A percentile compares a stretch with the other conserved stretches of the same genome.
phyloP scores from a whole-genome alignment of 2,329 filamentous ascomycete genomes.

The Neonectria coccinea region DNA sequence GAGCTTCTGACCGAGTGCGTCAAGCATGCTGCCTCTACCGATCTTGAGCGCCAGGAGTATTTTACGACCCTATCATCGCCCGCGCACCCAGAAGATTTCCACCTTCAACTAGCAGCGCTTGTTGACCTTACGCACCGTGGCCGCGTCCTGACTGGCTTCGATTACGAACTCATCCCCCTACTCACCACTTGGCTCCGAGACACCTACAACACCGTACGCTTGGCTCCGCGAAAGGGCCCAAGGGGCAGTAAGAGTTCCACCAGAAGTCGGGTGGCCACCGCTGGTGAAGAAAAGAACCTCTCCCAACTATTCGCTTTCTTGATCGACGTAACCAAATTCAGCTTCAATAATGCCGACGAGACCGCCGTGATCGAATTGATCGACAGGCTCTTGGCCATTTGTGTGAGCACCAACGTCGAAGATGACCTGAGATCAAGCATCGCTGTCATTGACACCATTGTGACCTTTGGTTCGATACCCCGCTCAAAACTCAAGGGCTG shows the following conservation, averaged over 20 bases:
- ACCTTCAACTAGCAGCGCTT: conserved; percentile 73
- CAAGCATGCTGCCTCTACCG: conserved; percentile 71
- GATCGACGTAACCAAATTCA: conserved; percentile 79
- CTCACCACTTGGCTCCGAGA: conserved; percentile 70
- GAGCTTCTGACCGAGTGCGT: conserved; percentile 74
- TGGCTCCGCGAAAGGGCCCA: conserved; percentile 61
- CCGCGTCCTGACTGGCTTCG: conserved; percentile 73
- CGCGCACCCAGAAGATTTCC: conserved; percentile 71
- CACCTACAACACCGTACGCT: conserved; percentile 65
- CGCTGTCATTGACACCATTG: conserved; percentile 74
- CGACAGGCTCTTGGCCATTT: conserved; percentile 72
- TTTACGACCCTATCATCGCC: conserved; percentile 71
- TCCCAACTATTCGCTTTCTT: conserved; percentile 73
- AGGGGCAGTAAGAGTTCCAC: conserved; percentile 51
- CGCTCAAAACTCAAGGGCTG: conserved; percentile 71
- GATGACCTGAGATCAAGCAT: conserved; percentile 76
- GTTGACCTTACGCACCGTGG: conserved; percentile 71
- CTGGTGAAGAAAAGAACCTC: conserved; percentile 71
- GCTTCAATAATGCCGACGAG: conserved; percentile 75
- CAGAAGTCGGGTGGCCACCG: conserved; percentile 53
- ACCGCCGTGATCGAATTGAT: conserved; percentile 71
- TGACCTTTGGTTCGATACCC: conserved; percentile 79
- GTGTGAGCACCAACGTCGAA: conserved; percentile 72
- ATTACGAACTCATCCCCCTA: conserved; percentile 74
- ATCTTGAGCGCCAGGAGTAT: conserved; percentile 74